Conservation (phyloP, 345 rosid genomes). For the Garcia nutans region DNA sequence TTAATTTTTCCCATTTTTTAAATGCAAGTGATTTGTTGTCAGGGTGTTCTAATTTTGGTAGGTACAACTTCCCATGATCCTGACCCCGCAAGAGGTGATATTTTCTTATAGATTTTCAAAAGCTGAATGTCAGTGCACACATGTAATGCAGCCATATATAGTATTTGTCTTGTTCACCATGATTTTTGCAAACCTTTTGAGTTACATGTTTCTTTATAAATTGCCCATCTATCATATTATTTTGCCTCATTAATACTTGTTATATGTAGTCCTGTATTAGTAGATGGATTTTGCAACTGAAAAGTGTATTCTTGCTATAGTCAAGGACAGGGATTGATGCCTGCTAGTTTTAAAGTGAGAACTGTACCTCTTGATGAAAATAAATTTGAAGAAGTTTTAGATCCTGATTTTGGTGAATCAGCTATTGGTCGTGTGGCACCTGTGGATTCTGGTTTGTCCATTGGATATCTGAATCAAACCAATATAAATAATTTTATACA, state of each 20-base stretch:
- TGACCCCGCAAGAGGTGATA: not conserved
- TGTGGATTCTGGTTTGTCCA: constrained; percentile 31
- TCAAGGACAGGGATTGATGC: constrained; percentile 38
- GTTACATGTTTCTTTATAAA: not conserved
- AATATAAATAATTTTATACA: not conserved
- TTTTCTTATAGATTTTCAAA: not conserved
- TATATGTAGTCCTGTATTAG: not conserved
- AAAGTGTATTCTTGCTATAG: constrained; percentile 19
- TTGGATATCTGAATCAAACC: not conserved
- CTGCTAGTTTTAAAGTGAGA: constrained; percentile 39
- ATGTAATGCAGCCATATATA: not conserved
- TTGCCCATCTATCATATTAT: not conserved
- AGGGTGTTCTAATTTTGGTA: not conserved
- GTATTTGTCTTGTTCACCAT: not conserved
- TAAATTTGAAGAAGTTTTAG: constrained; percentile 31
- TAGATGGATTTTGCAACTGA: not conserved
- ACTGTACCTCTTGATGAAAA: constrained; percentile 31
- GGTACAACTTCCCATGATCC: not conserved
- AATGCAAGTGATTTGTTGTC: not conserved
- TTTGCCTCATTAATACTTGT: not conserved
- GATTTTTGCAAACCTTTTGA: not conserved
- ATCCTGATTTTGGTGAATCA: constrained; percentile 39
- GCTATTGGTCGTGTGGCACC: constrained; percentile 41
- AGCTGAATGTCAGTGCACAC: not conserved
- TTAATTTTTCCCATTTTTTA: not conserved